Percentiles rank a stretch among this genome's conserved stretches.
Conservation (phyloP, 495 filamentous ascomycete species). For the Haplographium delicatum region DNA sequence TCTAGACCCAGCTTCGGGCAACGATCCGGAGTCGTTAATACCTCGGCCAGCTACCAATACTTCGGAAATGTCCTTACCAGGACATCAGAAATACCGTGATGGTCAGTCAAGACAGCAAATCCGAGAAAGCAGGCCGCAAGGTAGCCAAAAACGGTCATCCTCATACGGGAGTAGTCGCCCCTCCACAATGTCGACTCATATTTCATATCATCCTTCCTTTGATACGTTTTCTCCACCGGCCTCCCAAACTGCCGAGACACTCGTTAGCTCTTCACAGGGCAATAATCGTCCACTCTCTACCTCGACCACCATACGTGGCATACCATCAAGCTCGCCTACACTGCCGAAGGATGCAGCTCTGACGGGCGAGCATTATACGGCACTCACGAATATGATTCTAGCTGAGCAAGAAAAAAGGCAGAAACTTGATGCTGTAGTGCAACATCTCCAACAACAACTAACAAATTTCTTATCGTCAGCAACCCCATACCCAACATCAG, state of each 20-base stretch:
- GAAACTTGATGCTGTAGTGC: conserved; percentile 45
- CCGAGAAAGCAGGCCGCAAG: conserved; percentile 32
- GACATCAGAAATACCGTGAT: conserved; percentile 22
- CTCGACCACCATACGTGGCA: conserved; percentile 23
- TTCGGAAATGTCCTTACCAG: conserved; percentile 26
- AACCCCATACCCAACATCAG: conserved; percentile 28
- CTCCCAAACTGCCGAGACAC: conserved; percentile 32
- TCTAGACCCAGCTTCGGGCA: no score
- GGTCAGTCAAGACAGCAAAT: conserved; percentile 18
- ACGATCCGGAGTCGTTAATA: conserved; percentile 18
- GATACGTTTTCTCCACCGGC: conserved; percentile 29
- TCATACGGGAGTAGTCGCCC: conserved; percentile 24
- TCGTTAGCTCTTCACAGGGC: conserved; percentile 26
- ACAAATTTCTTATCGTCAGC: conserved; percentile 15
- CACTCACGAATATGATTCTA: conserved; percentile 40
- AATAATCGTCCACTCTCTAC: conserved; percentile 25
- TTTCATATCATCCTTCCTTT: conserved; percentile 31
- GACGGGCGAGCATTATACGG: conserved; percentile 32
- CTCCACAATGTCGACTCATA: conserved; percentile 15
- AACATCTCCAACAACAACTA: conserved; percentile 38
- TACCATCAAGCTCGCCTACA: conserved; percentile 33
- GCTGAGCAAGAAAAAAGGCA: conserved; percentile 43
- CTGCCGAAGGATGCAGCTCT: conserved; percentile 29
- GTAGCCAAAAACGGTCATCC: conserved; percentile 29
- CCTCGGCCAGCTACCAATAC: conserved; percentile 14